Evolutionary conservation across 805 yeast species (phyloP), one percentile per base, ranked within the genome.

Genomic region (Candida insectorum): DNA sequence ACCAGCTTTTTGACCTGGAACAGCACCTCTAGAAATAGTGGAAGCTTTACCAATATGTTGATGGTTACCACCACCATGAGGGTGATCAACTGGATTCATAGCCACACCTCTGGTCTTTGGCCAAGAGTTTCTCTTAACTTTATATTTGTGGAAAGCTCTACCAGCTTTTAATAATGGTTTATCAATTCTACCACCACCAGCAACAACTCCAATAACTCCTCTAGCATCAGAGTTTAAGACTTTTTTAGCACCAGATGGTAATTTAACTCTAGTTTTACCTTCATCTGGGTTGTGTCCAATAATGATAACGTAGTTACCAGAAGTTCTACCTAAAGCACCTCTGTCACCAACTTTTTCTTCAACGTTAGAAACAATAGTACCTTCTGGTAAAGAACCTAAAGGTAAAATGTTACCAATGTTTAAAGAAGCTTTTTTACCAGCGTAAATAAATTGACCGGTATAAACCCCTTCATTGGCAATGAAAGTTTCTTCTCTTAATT

Each of bases 21-120:
- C 97, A 56, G 97, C 97, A 74, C 95, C 95, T 85, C 97, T 87
- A 58, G 95, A 83, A 63, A 91, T 91, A 65, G 97, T 91, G 61
- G 97, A 91, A 65, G 97, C 97, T 82, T 91, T 91, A 88, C 97
- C 97, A 78, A 89, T 91, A 75, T 91, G 97, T 81, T 91, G 97
- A 77, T 91, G 97, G 96, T 89, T 89, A 48, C 52, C 54, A 49
- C 98, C 97, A 86, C 98, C 98, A 75, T 91, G 98, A 72, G 98
- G 98, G 81, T 91, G 98, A 73, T 91, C 98, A 72, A 91, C 98
- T 73, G 97, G 97, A 80, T 91, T 91, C 98, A 93, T 91, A 71
- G 98, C 98, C 70, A 91, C 97, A 91, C 97, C 98, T 81, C 97
- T 88, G 67, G 97, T 93, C 85, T 87, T 89, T 77, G 98, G 98